These are phyloP conservation scores for Posidonia australis DNA, from an alignment of 106 monocot genomes.

Conservation along the genomic window DNA sequence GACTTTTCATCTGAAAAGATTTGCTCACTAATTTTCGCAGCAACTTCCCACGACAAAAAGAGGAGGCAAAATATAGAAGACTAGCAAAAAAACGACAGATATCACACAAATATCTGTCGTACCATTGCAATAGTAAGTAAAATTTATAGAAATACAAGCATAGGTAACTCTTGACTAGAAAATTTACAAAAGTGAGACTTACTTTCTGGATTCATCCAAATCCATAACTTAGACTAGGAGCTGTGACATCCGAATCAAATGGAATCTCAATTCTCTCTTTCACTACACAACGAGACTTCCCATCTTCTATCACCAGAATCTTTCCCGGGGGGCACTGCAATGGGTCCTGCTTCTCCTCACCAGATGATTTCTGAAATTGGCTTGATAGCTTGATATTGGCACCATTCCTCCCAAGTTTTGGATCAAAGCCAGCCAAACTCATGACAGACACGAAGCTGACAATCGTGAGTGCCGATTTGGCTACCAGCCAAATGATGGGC, in stretches of 20 bases:
- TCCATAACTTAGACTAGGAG: slow-evolving; percentile 53
- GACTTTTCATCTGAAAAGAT: too few relatives aligned
- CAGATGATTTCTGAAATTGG: slow-evolving; percentile 14
- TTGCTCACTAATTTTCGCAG: too few relatives aligned
- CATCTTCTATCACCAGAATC: slow-evolving; percentile 62
- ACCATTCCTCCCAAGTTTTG: slow-evolving; percentile 16
- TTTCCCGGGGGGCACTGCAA: slow-evolving; percentile 56
- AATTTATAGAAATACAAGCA: not conserved
- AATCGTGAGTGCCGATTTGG: slow-evolving; percentile 45
- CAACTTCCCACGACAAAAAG: too few relatives aligned
- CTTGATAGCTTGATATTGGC: slow-evolving; percentile 16
- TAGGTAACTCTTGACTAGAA: not conserved
- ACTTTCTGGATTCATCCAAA: slow-evolving; percentile 30
- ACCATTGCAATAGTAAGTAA: too few relatives aligned
- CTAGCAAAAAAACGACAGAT: too few relatives aligned
- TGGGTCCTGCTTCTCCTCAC: not conserved
- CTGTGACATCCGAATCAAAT: slow-evolving; percentile 41
- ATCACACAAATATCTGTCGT: too few relatives aligned
- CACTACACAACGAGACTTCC: slow-evolving; percentile 50
- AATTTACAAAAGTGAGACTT: not conserved
- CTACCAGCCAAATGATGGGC: slow-evolving; percentile 30
- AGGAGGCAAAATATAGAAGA: too few relatives aligned
- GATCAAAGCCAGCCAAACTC: slow-evolving; percentile 43
- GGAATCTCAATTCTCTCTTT: slow-evolving; percentile 79
- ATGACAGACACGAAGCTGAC: slow-evolving; percentile 32